Base-by-base conservation (phyloP, 2,329 filamentous ascomycete species). In the Cyphellophora attinorum region DNA sequence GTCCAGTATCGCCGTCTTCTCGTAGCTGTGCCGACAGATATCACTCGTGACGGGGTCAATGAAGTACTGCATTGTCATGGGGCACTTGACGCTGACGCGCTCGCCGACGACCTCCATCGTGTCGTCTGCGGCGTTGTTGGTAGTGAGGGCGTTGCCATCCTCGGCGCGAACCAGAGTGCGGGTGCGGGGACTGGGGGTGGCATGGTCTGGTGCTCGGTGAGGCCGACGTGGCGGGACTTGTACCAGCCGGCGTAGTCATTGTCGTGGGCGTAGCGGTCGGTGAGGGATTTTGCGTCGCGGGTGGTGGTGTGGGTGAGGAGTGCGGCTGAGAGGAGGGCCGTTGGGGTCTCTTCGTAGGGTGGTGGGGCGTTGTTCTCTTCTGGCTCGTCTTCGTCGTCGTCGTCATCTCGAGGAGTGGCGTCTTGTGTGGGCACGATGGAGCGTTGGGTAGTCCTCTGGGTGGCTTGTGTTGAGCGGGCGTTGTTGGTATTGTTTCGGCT, bases 171-270 rank as follows among this genome's bases (percentile, higher is more conserved):
- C 79, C 79, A 83, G 8, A 72, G 72, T 10, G 66, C 68, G 6
- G 70, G 55, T 33, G 72, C 64, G 0, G 76, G 70, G 11, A 78
- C 51, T 0, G 66, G 64, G 3, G 68, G 67, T 1, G 62, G 64
- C 42, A 74, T 60, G 8, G 21, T 8, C n/a, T 8, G 21, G 21
- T 25, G 21, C n/a, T 8, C 21, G 21, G 8, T 8, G 31, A 66
- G 67, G 17, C 75, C 68, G 45, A 79, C 74, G 51, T 80, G 76
- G 3, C 79, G 62, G n/a, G 72, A 56, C 6, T 63, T 59, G 50
- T 75, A 74, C 62, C 80, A 82, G 14, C 64, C 62, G 31, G 65
- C 60, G 54, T 82, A 82, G 33, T 66, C 60, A 45, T 78, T 74
- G 49, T 80, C 65, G 6, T 62, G 58, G 4, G 71, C 64, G 51